Evolutionary conservation across 2,329 filamentous ascomycete genomes (phyloP), one percentile per base, ranked within the genome.

Genomic region (Fusarium robinianum): DNA sequence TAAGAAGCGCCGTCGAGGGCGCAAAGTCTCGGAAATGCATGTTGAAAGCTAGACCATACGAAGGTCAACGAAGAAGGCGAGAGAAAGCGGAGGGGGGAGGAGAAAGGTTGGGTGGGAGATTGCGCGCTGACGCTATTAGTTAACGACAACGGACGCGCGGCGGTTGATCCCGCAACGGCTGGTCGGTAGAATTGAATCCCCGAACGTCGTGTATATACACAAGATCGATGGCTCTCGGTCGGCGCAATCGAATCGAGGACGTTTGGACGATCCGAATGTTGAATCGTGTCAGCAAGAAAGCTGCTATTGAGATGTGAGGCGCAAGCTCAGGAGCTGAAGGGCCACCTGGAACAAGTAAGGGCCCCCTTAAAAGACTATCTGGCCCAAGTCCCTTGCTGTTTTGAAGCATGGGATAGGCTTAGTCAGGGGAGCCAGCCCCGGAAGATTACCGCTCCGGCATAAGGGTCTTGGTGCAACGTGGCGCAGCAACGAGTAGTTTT

Each of bases 1-100:
- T 68, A 15, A 80, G 63, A 37, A 81, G 71, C 65, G 75, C 74
- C 65, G 32, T 50, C 16, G 74, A 68, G 16, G 74, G 73, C 74
- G 72, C 70, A 53, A 68, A 60, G 41, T 70, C 67, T 64, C 64
- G 68, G 51, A 73, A 58, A 49, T 73, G 68, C 78, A 81, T 81
- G 44, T 67, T 50, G 30, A 23, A 31, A 33, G 14, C 41, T 58
- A 63, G 57, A 32, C 57, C 64, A 67, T 67, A 51, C 58, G 61
- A 55, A 43, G 30, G 22, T 41, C 32, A 39, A 32, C 15, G 19
- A 43, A 22, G 26, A 22, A 25, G 29, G 22, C 35, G 18, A 34
- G 47, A 44, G 17, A 18, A n/a, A 55, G 37, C 11, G 37, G 53
- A 45, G 45, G 32, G 47, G 48, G 56, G 52, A 40, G 22, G 51